Percentiles rank a stretch among this genome's conserved stretches.
Conservation (phyloP, 1,139 yeast genomes). For the Kluyveromyces sp. region DNA sequence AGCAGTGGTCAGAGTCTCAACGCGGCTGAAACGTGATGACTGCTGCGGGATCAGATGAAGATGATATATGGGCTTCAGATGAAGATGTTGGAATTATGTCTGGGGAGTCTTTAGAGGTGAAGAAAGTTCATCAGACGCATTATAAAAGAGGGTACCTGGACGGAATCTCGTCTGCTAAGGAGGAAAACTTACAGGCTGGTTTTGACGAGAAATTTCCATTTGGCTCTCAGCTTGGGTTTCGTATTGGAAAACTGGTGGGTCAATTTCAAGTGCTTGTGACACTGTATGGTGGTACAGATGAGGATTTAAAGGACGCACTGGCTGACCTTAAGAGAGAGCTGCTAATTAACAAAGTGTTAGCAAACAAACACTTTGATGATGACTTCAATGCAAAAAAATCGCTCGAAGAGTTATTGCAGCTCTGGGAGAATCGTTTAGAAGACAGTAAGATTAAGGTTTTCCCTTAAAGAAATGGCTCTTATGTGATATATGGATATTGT, state of each 20-base stretch:
- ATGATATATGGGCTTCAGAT: conserved; percentile 30
- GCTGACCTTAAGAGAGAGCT: conserved; percentile 20
- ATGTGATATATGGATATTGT: background rate
- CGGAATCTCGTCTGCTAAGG: conserved; percentile 69
- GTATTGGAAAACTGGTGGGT: conserved; percentile 65
- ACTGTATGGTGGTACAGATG: conserved; percentile 18
- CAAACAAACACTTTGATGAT: conserved; percentile 21
- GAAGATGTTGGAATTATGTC: conserved; percentile 9
- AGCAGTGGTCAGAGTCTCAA: no score
- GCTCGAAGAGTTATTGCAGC: conserved; percentile 15
- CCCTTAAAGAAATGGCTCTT: no score
- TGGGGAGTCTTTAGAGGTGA: conserved; percentile 23
- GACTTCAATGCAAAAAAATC: conserved; percentile 15
- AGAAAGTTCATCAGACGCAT: conserved; percentile 53
- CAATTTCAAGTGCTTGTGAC: conserved; percentile 26
- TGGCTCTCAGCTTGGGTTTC: conserved; percentile 65
- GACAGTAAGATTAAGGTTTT: background rate
- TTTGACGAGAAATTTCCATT: conserved; percentile 72
- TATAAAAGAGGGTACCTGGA: conserved; percentile 78
- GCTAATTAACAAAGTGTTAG: conserved; percentile 23
- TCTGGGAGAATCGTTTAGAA: conserved; percentile 19
- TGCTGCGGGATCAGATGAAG: background rate
- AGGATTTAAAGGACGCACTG: conserved; percentile 15
- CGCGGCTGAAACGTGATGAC: background rate
- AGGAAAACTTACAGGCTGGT: conserved; percentile 64